Conservation (phyloP, 2,329 filamentous ascomycete genomes). For the Penicillium sp. region DNA sequence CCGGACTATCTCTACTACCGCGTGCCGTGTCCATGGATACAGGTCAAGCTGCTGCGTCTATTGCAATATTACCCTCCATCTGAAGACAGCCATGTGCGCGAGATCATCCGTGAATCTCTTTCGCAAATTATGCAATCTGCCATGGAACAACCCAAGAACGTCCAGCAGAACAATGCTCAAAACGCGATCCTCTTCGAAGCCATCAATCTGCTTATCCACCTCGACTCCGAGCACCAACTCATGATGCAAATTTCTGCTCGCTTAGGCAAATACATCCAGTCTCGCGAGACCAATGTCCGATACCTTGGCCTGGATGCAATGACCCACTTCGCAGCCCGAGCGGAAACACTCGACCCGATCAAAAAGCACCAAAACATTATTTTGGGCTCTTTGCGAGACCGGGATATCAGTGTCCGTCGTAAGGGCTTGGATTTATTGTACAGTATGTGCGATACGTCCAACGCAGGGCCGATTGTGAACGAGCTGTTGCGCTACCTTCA, state of each 20-base stretch:
- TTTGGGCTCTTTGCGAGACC: slow-evolving; percentile 84
- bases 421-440: slow-evolving; percentile 95
- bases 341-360: slow-evolving; percentile 92
- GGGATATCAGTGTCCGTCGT: slow-evolving; percentile 92
- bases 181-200: slow-evolving; percentile 98
- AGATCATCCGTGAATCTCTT: slow-evolving; percentile 85
- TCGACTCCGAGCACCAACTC: slow-evolving; percentile 87
- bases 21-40: slow-evolving; percentile 97
- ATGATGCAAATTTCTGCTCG: slow-evolving; percentile 94
- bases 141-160: slow-evolving; percentile 93
- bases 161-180: slow-evolving; percentile 98
- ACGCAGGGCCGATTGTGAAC: slow-evolving; percentile 86
- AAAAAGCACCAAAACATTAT: slow-evolving; percentile 98
- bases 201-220: slow-evolving; percentile 95
- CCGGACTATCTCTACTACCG: slow-evolving; percentile 98
- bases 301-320: slow-evolving; percentile 96
- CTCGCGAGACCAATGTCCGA: slow-evolving; percentile 91
- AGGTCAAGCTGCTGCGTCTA: slow-evolving; percentile 86
- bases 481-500: slow-evolving; percentile 93
- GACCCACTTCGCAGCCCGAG: slow-evolving; percentile 91
- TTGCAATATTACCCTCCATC: slow-evolving; percentile 96
- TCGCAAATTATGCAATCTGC: slow-evolving; percentile 87
- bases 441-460: slow-evolving; percentile 98
- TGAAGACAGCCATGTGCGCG: slow-evolving; percentile 90
- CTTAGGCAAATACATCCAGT: slow-evolving; percentile 92